Evolutionary conservation across 2,329 filamentous ascomycete species (phyloP), one percentile per base, ranked within the genome.

Genomic region (Colletotrichum viniferum): DNA sequence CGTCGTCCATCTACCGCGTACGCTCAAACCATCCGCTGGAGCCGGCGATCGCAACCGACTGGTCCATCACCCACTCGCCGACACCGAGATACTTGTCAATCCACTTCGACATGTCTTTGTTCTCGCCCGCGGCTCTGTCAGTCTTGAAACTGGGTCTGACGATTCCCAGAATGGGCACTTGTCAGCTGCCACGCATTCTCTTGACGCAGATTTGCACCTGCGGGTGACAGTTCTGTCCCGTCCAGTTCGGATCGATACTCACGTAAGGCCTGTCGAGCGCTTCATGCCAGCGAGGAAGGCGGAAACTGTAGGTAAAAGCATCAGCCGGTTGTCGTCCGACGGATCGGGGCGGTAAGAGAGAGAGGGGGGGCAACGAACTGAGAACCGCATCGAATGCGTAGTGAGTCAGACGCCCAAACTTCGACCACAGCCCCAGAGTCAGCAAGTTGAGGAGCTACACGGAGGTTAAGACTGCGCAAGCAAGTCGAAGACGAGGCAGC

Each of bases 51-150:
- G 96, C 96, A 36, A 98, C 95, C 34, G 96, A 97, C 87, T 97
- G 94, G 85, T 99, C 97, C 96, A 99, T 98, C 78, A 98, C 94
- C 92, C 96, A 98, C 88, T 99, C 97, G 80, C 97, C 97, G 21
- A 98, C 93, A 77, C 95, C 95, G 58, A 98, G 92, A 85, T 98
- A 98, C 84, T 94, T 96, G 82, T 96, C 94, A 79, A 98, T 92
- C 96, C 96, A 98, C 82, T 93, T 93, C 83, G 94, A 93, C 79
- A 97, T 86, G 77, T 96, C 94, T 84, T 95, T 94, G 85, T 93
- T 96, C 74, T 97, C 95, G 83, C 89, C 88, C 36, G 94, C 91
- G 81, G 98, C 90, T 80, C 93, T 93, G 78, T 98, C 96, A 81
- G 94, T 93, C 88, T 96, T 95, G 86, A 99, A 90, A 90, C 97